Base-by-base conservation (phyloP, 2,329 filamentous ascomycete genomes). In the Trichoderma cornu-damae region DNA sequence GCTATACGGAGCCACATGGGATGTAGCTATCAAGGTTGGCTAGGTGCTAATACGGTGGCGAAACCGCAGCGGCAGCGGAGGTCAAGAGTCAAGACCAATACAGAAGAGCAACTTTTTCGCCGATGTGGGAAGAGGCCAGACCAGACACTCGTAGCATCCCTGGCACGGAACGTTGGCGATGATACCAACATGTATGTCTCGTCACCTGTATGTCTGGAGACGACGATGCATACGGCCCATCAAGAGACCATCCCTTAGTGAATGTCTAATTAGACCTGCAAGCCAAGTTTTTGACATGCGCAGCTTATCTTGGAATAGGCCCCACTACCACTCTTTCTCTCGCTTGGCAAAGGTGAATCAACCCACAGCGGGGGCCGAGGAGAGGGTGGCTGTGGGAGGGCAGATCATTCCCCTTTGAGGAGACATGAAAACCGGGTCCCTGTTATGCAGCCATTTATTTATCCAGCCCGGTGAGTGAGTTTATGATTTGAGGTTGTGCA, bases 281-380 rank as follows among this genome's bases (percentile, higher is more conserved):
- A 38, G 40, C 42, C 51, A 55, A 38, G 30, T 43, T 2, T 16
- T 46, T 12, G 20, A n/a, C 12, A 22, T 32, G 51, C 42, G 20
- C 30, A 46, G 42, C 34, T 55, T 38, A 46, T 32, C 34, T 55
- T 38, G 37, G 37, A 34, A 20, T 16, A 30, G 20, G 4, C n/a
- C n/a, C n/a, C n/a, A 55, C 38, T 47, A 38, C 42, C 8, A 47
- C 40, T 42, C n/a, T 38, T n/a, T n/a, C n/a, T 37, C 24, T 11
- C 42, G 16, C 51, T 47, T 55, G 51, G 42, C 51, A 30, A 38
- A 11, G 5, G 12, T 38, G 8, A 18, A 55, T 55, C 28, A 47
- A 22, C 24, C 4, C 16, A 22, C 32, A 28, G 38, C 30, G 51
- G 40, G 51, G 16, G n/a, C 26, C 37, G 22, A 47, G 26, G 24